phyloP scores from a whole-genome alignment of 2,329 filamentous ascomycete species.

The Incumbomyces lentus region DNA sequence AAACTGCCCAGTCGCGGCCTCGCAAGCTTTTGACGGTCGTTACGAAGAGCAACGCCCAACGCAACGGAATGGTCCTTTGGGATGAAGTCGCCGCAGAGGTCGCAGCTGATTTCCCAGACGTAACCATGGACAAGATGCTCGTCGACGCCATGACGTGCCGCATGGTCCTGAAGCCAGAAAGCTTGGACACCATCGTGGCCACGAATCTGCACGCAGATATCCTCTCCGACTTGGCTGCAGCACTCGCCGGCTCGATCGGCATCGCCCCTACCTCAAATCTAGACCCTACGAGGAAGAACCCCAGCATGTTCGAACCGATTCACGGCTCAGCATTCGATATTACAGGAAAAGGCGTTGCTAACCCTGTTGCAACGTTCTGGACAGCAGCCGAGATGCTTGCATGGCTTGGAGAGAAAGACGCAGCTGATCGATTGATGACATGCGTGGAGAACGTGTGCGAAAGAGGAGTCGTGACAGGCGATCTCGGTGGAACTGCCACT shows the following conservation, averaged over 20 bases:
- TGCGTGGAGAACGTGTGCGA: conserved; percentile 53
- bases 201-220: conserved; percentile 57
- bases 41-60: conserved; percentile 56
- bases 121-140: conserved; percentile 54
- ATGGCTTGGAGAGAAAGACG: conserved; percentile 51
- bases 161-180: conserved; percentile 52
- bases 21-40: conserved; percentile 52
- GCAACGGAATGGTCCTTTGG: conserved; percentile 60
- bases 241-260: conserved; percentile 59
- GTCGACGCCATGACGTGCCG: conserved; percentile 57
- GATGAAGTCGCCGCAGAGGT: conserved; percentile 51
- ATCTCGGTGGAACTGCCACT: conserved; percentile 48
- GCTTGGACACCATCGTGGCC: conserved; percentile 53
- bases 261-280: conserved; percentile 62
- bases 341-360: conserved; percentile 87
- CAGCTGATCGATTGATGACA: conserved; percentile 47
- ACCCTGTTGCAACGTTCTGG: conserved; percentile 68
- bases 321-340: conserved; percentile 88
- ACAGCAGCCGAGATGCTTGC: conserved; percentile 58
- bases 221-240: conserved; percentile 59
- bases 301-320: conserved; percentile 54
- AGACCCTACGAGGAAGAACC: conserved; percentile 51
- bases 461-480: conserved; percentile 44
- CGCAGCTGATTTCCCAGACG: conserved; percentile 48
- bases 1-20: conserved; percentile 46